These are phyloP conservation scores for Skeletonema potamos DNA, from an alignment of 108 stramenopile genomes.

Conservation along the genomic window DNA sequence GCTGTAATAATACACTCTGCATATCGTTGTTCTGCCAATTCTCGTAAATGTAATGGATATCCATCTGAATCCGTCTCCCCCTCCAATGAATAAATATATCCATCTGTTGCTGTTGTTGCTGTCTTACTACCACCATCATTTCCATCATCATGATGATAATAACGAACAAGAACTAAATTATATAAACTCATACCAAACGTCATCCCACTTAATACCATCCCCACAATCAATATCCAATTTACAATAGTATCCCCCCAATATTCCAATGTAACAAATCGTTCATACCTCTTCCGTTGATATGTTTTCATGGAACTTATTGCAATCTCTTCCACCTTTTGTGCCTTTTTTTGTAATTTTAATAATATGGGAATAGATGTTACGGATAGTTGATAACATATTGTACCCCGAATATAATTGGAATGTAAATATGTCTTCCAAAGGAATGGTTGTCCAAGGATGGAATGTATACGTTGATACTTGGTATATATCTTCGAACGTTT, in stretches of 20 bases:
- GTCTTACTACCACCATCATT: not conserved
- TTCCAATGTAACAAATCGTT: conserved; percentile 2
- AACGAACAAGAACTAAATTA: not conserved
- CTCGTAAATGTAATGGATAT: conserved; percentile 19
- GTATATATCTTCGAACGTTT: not conserved
- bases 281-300: conserved; percentile 28
- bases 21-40: conserved; percentile 33
- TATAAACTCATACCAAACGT: conserved; percentile 20
- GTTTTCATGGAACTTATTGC: conserved; percentile 37
- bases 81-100: conserved; percentile 40
- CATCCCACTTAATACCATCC: conserved; percentile 22
- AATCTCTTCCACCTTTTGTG: conserved; percentile 30
- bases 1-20: conserved; percentile 27
- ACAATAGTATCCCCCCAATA: conserved; percentile 9
- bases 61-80: conserved; percentile 31
- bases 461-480: conserved; percentile 9
- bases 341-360: conserved; percentile 15
- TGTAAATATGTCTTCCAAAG: conserved; percentile 5
- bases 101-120: conserved; percentile 4
- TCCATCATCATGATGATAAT: too few species aligned
- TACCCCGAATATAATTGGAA: conserved; percentile 3
- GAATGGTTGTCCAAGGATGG: conserved; percentile 30
- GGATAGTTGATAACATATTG: conserved; percentile 3
- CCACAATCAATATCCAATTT: conserved; percentile 7
- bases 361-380: not conserved